A percentile compares a stretch with the other conserved stretches of the same genome.
Conservation (phyloP, 345 rosid genomes). For the Camelina neglecta region DNA sequence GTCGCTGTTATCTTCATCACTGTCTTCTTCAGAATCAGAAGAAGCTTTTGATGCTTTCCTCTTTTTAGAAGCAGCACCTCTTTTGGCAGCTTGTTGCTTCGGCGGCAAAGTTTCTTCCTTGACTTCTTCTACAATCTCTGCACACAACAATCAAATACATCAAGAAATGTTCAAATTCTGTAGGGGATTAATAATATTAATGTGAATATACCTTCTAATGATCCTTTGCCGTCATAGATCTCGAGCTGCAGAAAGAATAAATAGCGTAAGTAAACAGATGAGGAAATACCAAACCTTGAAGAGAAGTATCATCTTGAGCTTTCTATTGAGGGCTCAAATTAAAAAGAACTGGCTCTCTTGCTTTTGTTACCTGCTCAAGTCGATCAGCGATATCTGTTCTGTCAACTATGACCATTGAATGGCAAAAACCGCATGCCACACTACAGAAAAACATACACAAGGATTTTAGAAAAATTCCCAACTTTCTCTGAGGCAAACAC, state of each 20-base stretch:
- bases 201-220: constrained; percentile 62
- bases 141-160: constrained; percentile 19
- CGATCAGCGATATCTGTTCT: constrained; percentile 65
- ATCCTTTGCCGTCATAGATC: constrained; percentile 75
- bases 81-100: constrained; percentile 51
- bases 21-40: constrained; percentile 65
- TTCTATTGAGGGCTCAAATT: constrained; percentile 5
- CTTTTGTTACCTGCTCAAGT: constrained; percentile 76
- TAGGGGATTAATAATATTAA: neutral
- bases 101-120: constrained; percentile 47
- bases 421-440: constrained; percentile 88
- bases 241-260: constrained; percentile 68
- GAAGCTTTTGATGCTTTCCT: constrained; percentile 62
- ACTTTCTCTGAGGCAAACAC: neutral
- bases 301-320: neutral
- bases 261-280: neutral
- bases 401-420: constrained; percentile 88
- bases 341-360: constrained; percentile 5
- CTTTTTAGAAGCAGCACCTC: constrained; percentile 55
- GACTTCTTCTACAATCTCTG: constrained; percentile 60
- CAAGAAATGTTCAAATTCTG: neutral
- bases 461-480: neutral
- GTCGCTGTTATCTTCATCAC: constrained; percentile 62
- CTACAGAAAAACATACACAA: constrained; percentile 49
- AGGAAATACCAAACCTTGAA: constrained; percentile 6